Conservation (phyloP, 208 protist species). For the Naegleria lovaniensis region DNA sequence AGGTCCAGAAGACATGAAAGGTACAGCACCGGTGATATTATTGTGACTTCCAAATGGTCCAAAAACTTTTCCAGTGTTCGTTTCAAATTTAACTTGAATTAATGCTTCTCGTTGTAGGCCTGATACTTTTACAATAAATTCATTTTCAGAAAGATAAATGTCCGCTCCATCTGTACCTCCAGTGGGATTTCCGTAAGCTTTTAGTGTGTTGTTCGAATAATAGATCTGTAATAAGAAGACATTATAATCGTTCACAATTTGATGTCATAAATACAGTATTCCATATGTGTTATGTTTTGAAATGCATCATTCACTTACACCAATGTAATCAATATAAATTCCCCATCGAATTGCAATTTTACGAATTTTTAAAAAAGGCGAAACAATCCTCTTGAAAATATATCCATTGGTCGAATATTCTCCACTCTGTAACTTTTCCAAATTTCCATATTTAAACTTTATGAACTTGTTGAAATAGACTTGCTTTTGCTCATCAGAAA, state of each 20-base stretch:
- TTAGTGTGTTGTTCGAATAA: not conserved
- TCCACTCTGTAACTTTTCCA: not conserved
- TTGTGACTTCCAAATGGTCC: not conserved
- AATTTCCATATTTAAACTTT: not conserved
- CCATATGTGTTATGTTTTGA: too few species aligned
- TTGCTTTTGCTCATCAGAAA: not conserved
- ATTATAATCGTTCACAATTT: too few species aligned
- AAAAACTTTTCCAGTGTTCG: not conserved
- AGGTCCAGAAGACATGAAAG: not conserved
- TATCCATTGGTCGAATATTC: not conserved
- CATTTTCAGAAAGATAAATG: not conserved
- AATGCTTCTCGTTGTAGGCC: not conserved
- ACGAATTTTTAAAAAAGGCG: not conserved
- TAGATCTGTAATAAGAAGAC: not conserved
- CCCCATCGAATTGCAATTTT: not conserved
- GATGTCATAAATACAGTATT: too few species aligned
- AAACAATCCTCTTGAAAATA: not conserved
- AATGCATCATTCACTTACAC: not conserved
- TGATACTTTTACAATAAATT: not conserved
- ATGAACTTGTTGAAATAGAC: not conserved
- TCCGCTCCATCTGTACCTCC: not conserved
- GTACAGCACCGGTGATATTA: not conserved
- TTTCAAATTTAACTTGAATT: not conserved
- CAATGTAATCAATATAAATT: not conserved
- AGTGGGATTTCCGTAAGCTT: not conserved